phyloP scores from a whole-genome alignment of 2,329 filamentous ascomycete genomes.

The Claviceps pusilla region DNA sequence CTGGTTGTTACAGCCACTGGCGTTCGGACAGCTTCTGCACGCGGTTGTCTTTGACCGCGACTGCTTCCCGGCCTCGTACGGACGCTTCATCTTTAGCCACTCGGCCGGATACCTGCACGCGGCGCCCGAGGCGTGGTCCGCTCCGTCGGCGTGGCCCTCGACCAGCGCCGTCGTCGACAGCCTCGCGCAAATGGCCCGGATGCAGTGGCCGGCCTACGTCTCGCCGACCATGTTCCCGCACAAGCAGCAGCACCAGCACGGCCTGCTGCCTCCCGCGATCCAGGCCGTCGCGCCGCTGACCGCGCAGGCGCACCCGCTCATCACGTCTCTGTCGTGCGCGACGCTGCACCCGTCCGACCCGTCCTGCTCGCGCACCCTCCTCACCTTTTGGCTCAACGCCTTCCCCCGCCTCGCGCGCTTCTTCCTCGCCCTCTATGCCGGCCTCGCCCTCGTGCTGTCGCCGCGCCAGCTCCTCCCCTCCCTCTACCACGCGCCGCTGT shows the following conservation, averaged over 20 bases:
- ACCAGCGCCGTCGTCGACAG: conserved; percentile 65
- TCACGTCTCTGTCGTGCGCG: conserved; percentile 74
- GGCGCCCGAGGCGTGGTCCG: conserved; percentile 54
- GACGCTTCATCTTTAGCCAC: conserved; percentile 48
- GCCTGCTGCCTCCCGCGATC: conserved; percentile 48
- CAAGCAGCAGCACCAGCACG: conserved; percentile 28
- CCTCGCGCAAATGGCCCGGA: conserved; percentile 62
- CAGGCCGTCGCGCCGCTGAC: conserved; percentile 60
- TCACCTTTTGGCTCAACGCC: conserved; percentile 73
- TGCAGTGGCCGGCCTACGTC: conserved; percentile 74
- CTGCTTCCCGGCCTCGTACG: conserved; percentile 45
- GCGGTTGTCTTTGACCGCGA: conserved; percentile 65
- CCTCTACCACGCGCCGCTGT: conserved; percentile 54
- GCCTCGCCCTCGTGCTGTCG: conserved; percentile 41
- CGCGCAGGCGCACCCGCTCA: conserved; percentile 71
- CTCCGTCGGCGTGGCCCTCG: conserved; percentile 55
- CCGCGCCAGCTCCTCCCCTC: conserved; percentile 42
- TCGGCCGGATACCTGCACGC: conserved; percentile 67
- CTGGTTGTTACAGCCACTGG: conserved; percentile 65
- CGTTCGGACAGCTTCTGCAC: conserved; percentile 62
- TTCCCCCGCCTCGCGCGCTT: conserved; percentile 68
- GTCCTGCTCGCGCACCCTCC: conserved; percentile 72
- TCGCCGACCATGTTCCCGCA: conserved; percentile 77
- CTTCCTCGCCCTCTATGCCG: conserved; percentile 59
- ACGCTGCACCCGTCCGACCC: conserved; percentile 77